Percentiles rank a stretch among this genome's conserved stretches.
These are phyloP conservation scores for Stachybotrys echinatus DNA, from an alignment of 2,329 filamentous ascomycete genomes.

Conservation along the genomic window DNA sequence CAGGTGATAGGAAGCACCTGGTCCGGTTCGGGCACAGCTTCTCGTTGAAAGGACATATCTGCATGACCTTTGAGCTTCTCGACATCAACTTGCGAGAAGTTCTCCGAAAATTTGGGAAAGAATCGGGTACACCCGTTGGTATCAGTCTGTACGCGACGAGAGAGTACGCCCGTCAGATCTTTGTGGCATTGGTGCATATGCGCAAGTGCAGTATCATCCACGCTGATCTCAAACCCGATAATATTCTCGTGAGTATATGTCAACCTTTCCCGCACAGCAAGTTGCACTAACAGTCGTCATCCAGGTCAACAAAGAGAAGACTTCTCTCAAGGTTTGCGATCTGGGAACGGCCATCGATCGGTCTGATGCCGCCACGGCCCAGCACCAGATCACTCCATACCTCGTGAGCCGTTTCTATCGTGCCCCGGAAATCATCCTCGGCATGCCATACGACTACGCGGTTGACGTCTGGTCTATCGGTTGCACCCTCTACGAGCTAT, in stretches of 20 bases:
- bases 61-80: slow-evolving; percentile 94
- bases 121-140: slow-evolving; percentile 83
- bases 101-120: slow-evolving; percentile 86
- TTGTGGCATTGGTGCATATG: slow-evolving; percentile 80
- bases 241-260: slow-evolving; percentile 65
- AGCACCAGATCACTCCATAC: slow-evolving; percentile 87
- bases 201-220: slow-evolving; percentile 91
- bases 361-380: slow-evolving; percentile 65
- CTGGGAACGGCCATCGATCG: slow-evolving; percentile 92
- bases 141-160: slow-evolving; percentile 85
- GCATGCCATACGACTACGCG: slow-evolving; percentile 90
- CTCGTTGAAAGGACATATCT: slow-evolving; percentile 91
- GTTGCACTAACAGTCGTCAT: too few relatives aligned
- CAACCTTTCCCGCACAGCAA: too few relatives aligned
- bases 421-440: slow-evolving; percentile 92
- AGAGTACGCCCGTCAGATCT: slow-evolving; percentile 90
- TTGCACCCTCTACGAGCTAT: slow-evolving; percentile 93
- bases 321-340: slow-evolving; percentile 89
- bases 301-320: slow-evolving; percentile 57
- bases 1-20: slow-evolving; percentile 85
- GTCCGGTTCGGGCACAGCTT: slow-evolving; percentile 84
- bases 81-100: slow-evolving; percentile 91
- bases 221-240: slow-evolving; percentile 96
- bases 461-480: slow-evolving; percentile 98
- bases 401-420: slow-evolving; percentile 96